Percentiles rank a stretch among this genome's conserved stretches.
phyloP scores from a whole-genome alignment of 352 stramenopile genomes.

The Globisporangium splendens region DNA sequence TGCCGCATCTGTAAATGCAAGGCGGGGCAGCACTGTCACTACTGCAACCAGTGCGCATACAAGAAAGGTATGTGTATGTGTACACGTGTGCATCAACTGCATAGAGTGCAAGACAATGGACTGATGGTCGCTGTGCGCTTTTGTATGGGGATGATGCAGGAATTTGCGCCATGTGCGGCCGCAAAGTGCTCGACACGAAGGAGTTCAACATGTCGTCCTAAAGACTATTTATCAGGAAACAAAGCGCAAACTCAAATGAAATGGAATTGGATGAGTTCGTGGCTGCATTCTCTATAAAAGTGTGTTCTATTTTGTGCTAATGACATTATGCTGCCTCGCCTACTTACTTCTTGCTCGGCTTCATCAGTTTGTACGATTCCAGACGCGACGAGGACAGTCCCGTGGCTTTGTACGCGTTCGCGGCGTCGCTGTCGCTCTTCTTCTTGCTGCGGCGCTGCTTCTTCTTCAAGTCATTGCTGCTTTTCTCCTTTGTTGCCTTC shows the following conservation, averaged over 20 bases:
- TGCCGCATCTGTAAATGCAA: slow-evolving; percentile 70
- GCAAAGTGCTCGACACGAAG: slow-evolving; percentile 58
- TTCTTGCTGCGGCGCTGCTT: slow-evolving; percentile 63
- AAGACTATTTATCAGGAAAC: neutral
- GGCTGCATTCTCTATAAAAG: too few species aligned
- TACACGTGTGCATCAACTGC: neutral
- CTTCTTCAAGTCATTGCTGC: slow-evolving; percentile 28
- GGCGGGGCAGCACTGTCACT: slow-evolving; percentile 50
- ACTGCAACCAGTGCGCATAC: slow-evolving; percentile 76
- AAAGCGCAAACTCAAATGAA: too few species aligned
- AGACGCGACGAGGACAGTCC: slow-evolving; percentile 71
- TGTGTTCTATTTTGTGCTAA: too few species aligned
- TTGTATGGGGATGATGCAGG: slow-evolving; percentile 13
- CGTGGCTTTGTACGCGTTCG: slow-evolving; percentile 40
- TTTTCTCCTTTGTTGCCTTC: neutral
- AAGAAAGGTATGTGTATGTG: slow-evolving; percentile 50
- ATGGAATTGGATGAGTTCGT: too few species aligned
- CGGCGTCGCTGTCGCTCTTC: slow-evolving; percentile 25
- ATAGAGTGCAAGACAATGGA: too few species aligned
- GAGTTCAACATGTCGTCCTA: slow-evolving; percentile 61
- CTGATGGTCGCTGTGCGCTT: too few species aligned
- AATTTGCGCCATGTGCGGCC: slow-evolving; percentile 67
- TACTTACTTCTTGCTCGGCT: slow-evolving; percentile 53
- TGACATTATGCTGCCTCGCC: too few species aligned
- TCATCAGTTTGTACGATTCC: slow-evolving; percentile 80